Base-by-base conservation (phyloP, 768 basidiomycete species). In the Leccinum disarticulatum region DNA sequence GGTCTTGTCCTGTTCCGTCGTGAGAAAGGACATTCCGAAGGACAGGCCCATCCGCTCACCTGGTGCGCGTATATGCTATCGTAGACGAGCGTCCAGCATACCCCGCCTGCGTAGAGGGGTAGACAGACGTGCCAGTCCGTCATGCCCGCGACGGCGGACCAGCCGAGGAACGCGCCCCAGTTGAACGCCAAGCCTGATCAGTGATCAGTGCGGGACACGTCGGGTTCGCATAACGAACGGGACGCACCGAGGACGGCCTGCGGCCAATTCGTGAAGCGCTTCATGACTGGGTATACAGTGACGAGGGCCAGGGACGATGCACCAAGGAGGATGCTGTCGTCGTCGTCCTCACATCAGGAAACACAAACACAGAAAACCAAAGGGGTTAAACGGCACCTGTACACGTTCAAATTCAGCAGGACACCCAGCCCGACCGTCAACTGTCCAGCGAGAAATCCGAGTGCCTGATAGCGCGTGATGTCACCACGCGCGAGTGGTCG, bases 21-120 rank as follows among this genome's bases (percentile, higher is more conserved):
- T 51, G 27, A 55, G 47, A 52, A 11, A 22, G 1, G 1, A 8
- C 33, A 13, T 13, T 11, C 31, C 0, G 31, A 28, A n/a, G n/a
- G n/a, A n/a, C n/a, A n/a, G n/a, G n/a, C n/a, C n/a, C n/a, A n/a
- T 11, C 31, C 0, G 31, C 76, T 31, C 61, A 91, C 93, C 79
- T 98, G 96, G 73, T 99, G 97, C 3, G 97, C 97, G 68, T 98
- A 98, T 64, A 98, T 94, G 52, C 89, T 96, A 67, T 99, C 97
- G 70, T 98, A 99, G 2, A 97, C 91, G 48, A 99, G 82, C 52
- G 95, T 95, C 95, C 95, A 98, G 67, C 86, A 86, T 28, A 95
- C 76, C 25, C 93, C 91, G 8, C 95, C 93, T 1, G 88, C 87
- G 68, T 98, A 98, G 13, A 99, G 81, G 3, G 97, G 93, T 9